Base-by-base conservation (phyloP, 805 yeast species). In the Sungouiozyma ichnusensis region DNA sequence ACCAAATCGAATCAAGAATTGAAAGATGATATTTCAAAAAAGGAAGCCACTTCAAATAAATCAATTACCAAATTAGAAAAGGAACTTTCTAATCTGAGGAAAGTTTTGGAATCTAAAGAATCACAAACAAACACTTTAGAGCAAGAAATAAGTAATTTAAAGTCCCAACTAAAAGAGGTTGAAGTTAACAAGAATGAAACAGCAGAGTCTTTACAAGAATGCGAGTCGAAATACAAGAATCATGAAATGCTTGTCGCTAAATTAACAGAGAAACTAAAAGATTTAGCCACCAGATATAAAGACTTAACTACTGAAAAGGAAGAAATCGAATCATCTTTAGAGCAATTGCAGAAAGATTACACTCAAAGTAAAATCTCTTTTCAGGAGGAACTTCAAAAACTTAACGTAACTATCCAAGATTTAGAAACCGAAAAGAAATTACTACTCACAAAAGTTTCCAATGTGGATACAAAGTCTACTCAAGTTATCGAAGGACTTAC, bases 1-100 rank as follows among this genome's bases (percentile, higher is more conserved):
- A 71, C 77, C 0, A 76, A 74, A 42, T 77, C 76, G 29, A 79
- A 79, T 44, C 76, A 73, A 2, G 71, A 72, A 0, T 52, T 71
- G 5, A 77, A 72, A 36, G 65, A 66, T 19, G 59, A 61, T 7
- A 59, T 74, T 14, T 69, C 67, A 33, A 52, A 49, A 3, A 45
- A 71, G 36, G 73, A 76, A 43, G 72, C 67, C 35, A 72, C 72
- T 24, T 56, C 58, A 3, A 70, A 66, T 16, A 71, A 67, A 33
- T 48, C 52, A 0, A 55, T 58, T 3, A 47, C 41, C 47, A 14
- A 54, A 52, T 33, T 46, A 53, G 9, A 55, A 53, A 38, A 52
- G 52, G 18, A 56, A 55, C 40, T 20, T 35, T 45, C 44, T 40
- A 45, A 38, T 35, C 48, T 41, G 44, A 50, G 36, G 20, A 50